phyloP scores from a whole-genome alignment of 2,329 filamentous ascomycete genomes.

The Pseudogymnoascus pannorum region DNA sequence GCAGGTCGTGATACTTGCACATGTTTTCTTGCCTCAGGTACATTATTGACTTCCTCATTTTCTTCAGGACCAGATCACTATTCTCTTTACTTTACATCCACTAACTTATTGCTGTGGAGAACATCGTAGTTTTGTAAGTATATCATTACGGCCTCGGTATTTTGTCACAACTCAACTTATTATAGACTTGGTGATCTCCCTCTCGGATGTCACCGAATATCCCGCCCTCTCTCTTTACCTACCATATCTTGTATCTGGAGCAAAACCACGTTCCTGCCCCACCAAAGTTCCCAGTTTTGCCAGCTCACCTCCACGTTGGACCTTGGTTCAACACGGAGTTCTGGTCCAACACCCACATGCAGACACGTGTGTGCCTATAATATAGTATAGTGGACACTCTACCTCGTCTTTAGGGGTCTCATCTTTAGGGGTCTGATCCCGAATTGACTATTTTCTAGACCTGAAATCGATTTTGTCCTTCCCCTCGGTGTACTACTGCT shows the following conservation, averaged over 20 bases:
- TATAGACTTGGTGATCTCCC: neutral
- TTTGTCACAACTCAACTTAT: too few relatives aligned
- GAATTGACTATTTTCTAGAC: neutral
- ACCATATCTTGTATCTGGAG: neutral
- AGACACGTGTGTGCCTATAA: neutral
- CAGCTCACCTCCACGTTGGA: neutral
- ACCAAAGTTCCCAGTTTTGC: neutral
- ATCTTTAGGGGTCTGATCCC: neutral
- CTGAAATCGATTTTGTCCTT: neutral
- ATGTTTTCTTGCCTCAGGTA: neutral
- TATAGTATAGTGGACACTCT: neutral
- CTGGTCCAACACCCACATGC: neutral
- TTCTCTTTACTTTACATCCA: neutral
- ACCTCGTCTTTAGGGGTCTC: neutral
- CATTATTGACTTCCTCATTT: neutral
- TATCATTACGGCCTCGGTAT: too few relatives aligned
- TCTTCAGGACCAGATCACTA: too few relatives aligned
- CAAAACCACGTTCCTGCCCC: slow-evolving; percentile 2
- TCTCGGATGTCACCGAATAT: neutral
- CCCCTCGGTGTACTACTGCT: neutral
- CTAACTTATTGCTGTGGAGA: neutral
- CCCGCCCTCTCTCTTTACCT: neutral
- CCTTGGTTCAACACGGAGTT: too few relatives aligned
- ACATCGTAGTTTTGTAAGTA: neutral
- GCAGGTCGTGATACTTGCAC: neutral